Percentiles rank a stretch among this genome's conserved stretches.
phyloP scores from a whole-genome alignment of 1,284 basidiomycete species.

The Pisolithus thermaeus region DNA sequence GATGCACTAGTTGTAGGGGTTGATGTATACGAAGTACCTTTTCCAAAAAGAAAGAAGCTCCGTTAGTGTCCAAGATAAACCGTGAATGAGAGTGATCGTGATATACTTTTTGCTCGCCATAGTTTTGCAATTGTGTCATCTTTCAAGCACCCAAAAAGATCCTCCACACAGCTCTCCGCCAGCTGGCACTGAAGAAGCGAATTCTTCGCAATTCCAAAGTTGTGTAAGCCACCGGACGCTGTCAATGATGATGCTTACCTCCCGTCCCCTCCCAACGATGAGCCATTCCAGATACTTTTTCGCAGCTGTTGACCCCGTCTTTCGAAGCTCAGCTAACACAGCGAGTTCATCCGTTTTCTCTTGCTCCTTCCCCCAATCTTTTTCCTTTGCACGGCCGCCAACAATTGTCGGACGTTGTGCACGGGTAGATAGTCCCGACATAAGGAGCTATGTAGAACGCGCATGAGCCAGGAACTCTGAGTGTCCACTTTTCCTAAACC shows the following conservation, averaged over 20 bases:
- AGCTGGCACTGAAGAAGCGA: conserved; percentile 55
- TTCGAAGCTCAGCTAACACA: conserved; percentile 51
- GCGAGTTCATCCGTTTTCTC: conserved; percentile 44
- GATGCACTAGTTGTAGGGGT: background rate
- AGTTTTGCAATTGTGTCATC: conserved; percentile 51
- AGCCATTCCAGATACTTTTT: conserved; percentile 73
- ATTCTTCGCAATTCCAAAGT: conserved; percentile 34
- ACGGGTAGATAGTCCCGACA: conserved; percentile 26
- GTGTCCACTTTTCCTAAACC: conserved; percentile 8
- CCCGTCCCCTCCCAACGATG: conserved; percentile 63
- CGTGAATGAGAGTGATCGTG: background rate
- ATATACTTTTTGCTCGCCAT: conserved; percentile 67
- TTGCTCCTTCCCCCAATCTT: conserved; percentile 19
- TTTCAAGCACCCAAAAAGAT: conserved; percentile 43
- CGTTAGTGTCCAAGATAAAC: no score
- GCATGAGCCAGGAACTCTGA: background rate
- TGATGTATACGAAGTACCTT: conserved; percentile 46
- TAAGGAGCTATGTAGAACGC: conserved; percentile 44
- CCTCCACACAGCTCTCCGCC: conserved; percentile 49
- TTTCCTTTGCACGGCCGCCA: conserved; percentile 25
- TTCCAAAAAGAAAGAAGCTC: background rate
- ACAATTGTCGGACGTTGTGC: conserved; percentile 16
- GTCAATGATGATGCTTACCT: conserved; percentile 31
- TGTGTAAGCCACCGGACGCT: background rate
- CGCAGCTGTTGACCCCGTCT: conserved; percentile 54